Evolutionary conservation across 345 rosid genomes (phyloP), one percentile per base, ranked within the genome.

Genomic region (Raphanus sativus): DNA sequence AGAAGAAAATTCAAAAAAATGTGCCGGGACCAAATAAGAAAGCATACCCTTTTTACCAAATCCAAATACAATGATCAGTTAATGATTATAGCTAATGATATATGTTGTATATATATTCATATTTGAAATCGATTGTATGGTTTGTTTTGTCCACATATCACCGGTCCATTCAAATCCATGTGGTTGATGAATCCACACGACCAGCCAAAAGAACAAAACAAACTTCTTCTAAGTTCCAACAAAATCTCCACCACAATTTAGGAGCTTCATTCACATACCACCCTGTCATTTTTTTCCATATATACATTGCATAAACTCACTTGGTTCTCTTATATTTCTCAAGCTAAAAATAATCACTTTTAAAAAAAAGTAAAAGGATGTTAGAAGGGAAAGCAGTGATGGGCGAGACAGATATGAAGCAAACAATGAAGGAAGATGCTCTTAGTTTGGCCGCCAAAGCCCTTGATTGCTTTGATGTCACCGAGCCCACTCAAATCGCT

Each of bases 341-440:
- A 11, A 65, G 71, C 25, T 24, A 28, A 28, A 56, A 21, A 5
- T 56, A 69, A 67, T 25, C 6, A 12, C 25, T 40, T 54, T 76
- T 34, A 0, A 24, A 9, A 15, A 54, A 16, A 54, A 56, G 8
- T 17, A 40, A 4, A 77, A 63, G 8, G 65, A 91, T 94, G 98
- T 76, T 91, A 75, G 98, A 91, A 83, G 97, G 98, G 56, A 91
- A 93, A 71, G 96, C 94, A 62, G 81, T 91, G 30, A 54, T 94
- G 68, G 87, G 90, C 12, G 97, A 91, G 76, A 87, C 93, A 2
- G 96, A 91, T 75, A 90, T 93, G 98, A 86, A 85, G n/a, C 86
- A 82, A 55, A 77, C 89, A 70, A 90, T 87, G 94, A 96, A 91
- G 70, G 85, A 85, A 71, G 85, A 87, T 59, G 97, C 94, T 30